phyloP scores from a whole-genome alignment of 2,329 filamentous ascomycete species.

The Fusarium sp. region DNA sequence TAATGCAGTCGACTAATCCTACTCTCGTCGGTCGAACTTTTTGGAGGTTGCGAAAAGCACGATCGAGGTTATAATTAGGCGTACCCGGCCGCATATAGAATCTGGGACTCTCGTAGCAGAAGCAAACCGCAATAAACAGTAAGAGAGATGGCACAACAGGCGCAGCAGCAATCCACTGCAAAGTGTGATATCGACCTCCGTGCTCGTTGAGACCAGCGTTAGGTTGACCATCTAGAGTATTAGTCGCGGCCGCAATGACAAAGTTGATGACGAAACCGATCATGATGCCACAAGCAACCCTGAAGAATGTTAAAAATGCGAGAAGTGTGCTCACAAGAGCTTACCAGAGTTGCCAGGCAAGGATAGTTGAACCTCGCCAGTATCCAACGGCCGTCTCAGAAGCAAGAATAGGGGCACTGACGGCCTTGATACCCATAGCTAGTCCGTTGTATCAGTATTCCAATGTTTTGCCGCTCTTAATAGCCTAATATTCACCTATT shows the following conservation, averaged over 20 bases:
- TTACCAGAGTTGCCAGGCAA: slow-evolving; percentile 61
- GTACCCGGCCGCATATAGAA: slow-evolving; percentile 53
- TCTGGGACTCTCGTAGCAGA: slow-evolving; percentile 55
- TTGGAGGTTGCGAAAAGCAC: slow-evolving; percentile 50
- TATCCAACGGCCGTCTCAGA: slow-evolving; percentile 60
- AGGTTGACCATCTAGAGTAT: neutral
- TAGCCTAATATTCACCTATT: slow-evolving; percentile 14
- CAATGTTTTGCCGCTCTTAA: neutral
- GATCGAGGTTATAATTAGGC: slow-evolving; percentile 49
- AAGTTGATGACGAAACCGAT: slow-evolving; percentile 41
- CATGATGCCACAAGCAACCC: slow-evolving; percentile 45
- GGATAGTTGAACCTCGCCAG: slow-evolving; percentile 60
- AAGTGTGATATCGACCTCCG: slow-evolving; percentile 18
- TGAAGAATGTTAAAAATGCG: neutral
- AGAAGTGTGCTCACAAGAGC: slow-evolving; percentile 10
- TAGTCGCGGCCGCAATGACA: slow-evolving; percentile 19
- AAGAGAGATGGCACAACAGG: slow-evolving; percentile 52
- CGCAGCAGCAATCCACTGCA: slow-evolving; percentile 51
- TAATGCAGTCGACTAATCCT: accelerated
- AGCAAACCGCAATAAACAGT: slow-evolving; percentile 50
- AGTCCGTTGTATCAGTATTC: neutral
- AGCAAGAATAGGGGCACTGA: slow-evolving; percentile 60
- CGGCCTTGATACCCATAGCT: slow-evolving; percentile 62
- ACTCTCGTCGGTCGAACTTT: slow-evolving; percentile 49
- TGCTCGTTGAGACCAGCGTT: neutral